These are phyloP conservation scores for Coniosporium tulheliwenetii DNA, from an alignment of 2,329 filamentous ascomycete genomes.

Conservation along the genomic window DNA sequence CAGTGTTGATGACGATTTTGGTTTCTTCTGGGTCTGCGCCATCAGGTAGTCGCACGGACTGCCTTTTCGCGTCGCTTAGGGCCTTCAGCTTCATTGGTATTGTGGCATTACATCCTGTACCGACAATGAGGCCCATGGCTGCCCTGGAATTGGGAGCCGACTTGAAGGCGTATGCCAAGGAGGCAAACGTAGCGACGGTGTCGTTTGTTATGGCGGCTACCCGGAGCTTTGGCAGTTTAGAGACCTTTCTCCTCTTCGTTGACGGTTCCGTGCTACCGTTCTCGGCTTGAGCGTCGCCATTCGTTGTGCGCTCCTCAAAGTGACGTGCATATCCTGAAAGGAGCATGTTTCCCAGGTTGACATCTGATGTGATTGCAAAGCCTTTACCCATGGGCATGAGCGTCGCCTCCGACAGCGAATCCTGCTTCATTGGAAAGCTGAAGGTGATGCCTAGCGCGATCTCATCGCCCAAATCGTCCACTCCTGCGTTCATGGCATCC, in stretches of 20 bases:
- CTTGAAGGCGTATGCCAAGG: constrained; percentile 57
- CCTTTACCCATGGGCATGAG: constrained; percentile 58
- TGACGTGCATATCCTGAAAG: constrained; percentile 42
- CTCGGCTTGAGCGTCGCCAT: constrained; percentile 5
- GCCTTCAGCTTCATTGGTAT: constrained; percentile 51
- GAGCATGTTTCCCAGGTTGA: constrained; percentile 45
- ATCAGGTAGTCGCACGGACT: constrained; percentile 27
- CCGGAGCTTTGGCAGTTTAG: constrained; percentile 44
- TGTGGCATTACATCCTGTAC: constrained; percentile 69
- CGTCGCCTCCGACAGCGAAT: constrained; percentile 44
- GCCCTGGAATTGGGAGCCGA: constrained; percentile 46
- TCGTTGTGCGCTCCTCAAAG: constrained; percentile 23
- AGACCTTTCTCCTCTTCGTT: constrained; percentile 15
- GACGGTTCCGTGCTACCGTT: neutral
- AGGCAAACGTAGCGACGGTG: constrained; percentile 63
- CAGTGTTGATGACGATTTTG: constrained; percentile 67
- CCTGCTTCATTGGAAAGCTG: constrained; percentile 53
- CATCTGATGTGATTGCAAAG: constrained; percentile 44
- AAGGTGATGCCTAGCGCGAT: constrained; percentile 55
- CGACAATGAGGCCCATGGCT: constrained; percentile 67
- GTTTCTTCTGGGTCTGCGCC: constrained; percentile 30
- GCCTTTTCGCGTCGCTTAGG: constrained; percentile 49
- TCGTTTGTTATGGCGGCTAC: constrained; percentile 71
- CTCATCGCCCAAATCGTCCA: constrained; percentile 22
- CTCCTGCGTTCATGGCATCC: constrained; percentile 33